Evolutionary conservation across 495 filamentous ascomycete species (phyloP), one percentile per base, ranked within the genome.

Genomic region (Coniosporium apollinis): DNA sequence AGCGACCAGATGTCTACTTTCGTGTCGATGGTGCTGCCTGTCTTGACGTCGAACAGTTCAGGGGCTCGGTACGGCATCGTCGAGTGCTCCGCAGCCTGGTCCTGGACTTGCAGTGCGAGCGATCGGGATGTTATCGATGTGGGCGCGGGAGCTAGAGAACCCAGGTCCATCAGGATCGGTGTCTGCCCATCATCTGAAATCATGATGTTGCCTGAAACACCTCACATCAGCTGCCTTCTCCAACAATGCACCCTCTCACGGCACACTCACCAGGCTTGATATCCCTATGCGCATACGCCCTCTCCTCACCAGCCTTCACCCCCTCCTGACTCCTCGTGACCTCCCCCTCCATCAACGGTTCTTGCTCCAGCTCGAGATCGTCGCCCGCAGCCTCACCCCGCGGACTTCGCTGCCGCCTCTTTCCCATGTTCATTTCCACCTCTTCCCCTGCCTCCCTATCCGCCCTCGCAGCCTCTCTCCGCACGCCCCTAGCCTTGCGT

Each of bases 1-100:
- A 97, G 62, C 2, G 82, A 92, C 89, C 89, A 97, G 44, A 97
- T 91, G 49, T 97, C 89, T 26, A 93, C 89, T 54, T 94, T 96
- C 13, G 89, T 93, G 52, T 97, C 89, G 47, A 97, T 76, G 30
- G 82, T 69, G 7, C 76, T 79, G 22, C 83, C 87, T 3, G 85
- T 94, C 55, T 94, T 92, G 37, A 96, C 91, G 49, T 97, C 89
- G 54, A 97, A 97, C 22, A 97, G 75, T 57, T 97, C 89, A 0
- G 89, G 89, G 2, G 89, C 89, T 33, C 89, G 83, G 58, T 97
- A 97, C 1, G 91, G 87, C 85, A 97, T 94, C 10, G 89, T 97
- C 42, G 75, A 83, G 61, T 94, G 87, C 54, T 97, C 89, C 5
- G 86, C 89, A 5, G 89, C 89, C 13, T 70, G 79, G 46, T 97